Evolutionary conservation across 495 filamentous ascomycete species (phyloP).

Genomic region (Penicillium silybi): DNA sequence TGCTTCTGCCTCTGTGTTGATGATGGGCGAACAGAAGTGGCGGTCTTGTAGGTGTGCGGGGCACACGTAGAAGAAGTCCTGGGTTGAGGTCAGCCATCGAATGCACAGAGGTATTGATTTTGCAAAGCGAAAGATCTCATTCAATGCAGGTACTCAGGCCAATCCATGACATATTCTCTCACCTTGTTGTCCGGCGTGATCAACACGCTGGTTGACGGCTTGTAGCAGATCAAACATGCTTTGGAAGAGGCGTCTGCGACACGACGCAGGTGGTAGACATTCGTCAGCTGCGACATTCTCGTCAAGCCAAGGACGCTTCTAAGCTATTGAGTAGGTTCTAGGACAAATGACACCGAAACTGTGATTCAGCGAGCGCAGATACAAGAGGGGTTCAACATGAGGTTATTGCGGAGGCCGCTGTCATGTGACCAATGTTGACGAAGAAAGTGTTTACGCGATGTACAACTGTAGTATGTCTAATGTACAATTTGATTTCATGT

Average conservation of each 20-base stretch:
- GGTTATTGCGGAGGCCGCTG: slow-evolving; percentile 3
- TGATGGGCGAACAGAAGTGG: slow-evolving; percentile 74
- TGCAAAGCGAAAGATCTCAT: not conserved
- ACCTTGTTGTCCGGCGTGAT: slow-evolving; percentile 91
- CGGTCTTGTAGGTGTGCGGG: slow-evolving; percentile 78
- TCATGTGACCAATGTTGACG: slow-evolving; percentile 15
- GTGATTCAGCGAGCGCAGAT: not conserved
- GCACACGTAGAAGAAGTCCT: slow-evolving; percentile 97
- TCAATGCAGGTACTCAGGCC: not conserved
- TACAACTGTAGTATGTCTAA: not conserved
- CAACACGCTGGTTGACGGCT: slow-evolving; percentile 79
- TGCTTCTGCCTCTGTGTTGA: slow-evolving; percentile 70
- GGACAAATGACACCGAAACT: not conserved
- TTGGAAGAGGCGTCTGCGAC: slow-evolving; percentile 82
- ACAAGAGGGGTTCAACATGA: slow-evolving; percentile 2
- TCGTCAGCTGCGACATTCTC: slow-evolving; percentile 57
- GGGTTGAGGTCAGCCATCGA: not conserved
- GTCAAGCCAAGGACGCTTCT: not conserved
- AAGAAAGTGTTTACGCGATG: not conserved
- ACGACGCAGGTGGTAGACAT: slow-evolving; percentile 80
- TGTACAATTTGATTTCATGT: not conserved
- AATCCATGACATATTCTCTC: slow-evolving; percentile 8
- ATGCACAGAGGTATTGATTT: not conserved
- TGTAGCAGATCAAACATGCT: slow-evolving; percentile 87
- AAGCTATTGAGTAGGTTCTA: not conserved